Conservation (phyloP, 352 stramenopile genomes). For the Phytophthora gonapodyides region DNA sequence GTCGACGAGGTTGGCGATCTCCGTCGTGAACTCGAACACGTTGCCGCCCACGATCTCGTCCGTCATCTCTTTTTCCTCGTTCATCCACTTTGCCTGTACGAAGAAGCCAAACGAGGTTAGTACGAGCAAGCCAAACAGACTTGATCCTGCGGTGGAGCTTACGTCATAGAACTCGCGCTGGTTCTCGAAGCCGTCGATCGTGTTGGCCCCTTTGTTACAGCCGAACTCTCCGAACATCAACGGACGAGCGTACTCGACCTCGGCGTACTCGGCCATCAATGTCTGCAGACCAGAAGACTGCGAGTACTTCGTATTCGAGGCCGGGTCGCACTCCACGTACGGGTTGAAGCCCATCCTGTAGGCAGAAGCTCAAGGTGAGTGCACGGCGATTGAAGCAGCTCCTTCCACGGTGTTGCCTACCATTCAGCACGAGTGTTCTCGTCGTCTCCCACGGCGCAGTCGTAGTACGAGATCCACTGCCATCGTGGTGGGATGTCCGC, state of each 20-base stretch:
- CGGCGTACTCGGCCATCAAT: slow-evolving; percentile 66
- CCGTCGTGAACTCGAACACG: slow-evolving; percentile 78
- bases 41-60: slow-evolving; percentile 68
- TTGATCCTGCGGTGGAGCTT: slow-evolving; percentile 7
- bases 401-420: slow-evolving; percentile 10
- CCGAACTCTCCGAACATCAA: slow-evolving; percentile 85
- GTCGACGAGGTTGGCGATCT: slow-evolving; percentile 57
- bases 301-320: slow-evolving; percentile 52
- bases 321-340: slow-evolving; percentile 72
- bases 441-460: slow-evolving; percentile 59
- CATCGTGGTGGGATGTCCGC: slow-evolving; percentile 59
- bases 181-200: slow-evolving; percentile 70
- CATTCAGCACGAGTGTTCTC: slow-evolving; percentile 63
- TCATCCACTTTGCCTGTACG: slow-evolving; percentile 72
- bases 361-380: neutral
- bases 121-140: neutral
- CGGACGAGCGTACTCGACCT: slow-evolving; percentile 49
- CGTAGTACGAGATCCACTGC: slow-evolving; percentile 68
- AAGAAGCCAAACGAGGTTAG: neutral
- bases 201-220: slow-evolving; percentile 71
- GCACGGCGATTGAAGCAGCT: neutral
- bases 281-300: slow-evolving; percentile 60
- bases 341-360: slow-evolving; percentile 62
- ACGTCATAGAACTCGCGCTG: slow-evolving; percentile 71
- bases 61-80: slow-evolving; percentile 69